Percentiles rank a stretch among this genome's conserved stretches.
phyloP scores from a whole-genome alignment of 2,329 filamentous ascomycete genomes.

The Berkeleyomyces basicola region DNA sequence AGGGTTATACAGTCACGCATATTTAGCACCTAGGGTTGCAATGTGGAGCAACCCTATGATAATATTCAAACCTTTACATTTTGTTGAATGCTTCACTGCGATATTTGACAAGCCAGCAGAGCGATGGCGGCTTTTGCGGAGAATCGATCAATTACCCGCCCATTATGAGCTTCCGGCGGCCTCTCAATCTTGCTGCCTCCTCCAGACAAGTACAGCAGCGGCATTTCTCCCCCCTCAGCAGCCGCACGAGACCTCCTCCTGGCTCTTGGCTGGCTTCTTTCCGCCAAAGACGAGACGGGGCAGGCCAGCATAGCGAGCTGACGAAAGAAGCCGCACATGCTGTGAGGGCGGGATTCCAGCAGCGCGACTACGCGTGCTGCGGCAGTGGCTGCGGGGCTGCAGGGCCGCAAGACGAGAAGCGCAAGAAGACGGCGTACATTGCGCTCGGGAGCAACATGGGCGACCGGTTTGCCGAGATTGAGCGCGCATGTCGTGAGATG shows the following conservation, averaged over 20 bases:
- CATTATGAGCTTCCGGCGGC: not conserved
- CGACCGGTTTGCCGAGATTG: slow-evolving; percentile 69
- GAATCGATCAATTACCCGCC: not conserved
- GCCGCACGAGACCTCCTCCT: not conserved
- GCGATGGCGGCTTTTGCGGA: not conserved
- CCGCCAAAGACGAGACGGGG: not conserved
- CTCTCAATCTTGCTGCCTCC: not conserved
- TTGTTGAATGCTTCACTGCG: too few species aligned
- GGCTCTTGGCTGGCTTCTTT: not conserved
- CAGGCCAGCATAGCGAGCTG: not conserved
- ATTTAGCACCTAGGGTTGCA: not conserved
- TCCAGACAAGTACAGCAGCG: not conserved
- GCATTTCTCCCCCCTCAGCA: not conserved
- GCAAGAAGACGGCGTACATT: slow-evolving; percentile 48
- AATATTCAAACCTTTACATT: too few species aligned
- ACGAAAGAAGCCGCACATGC: not conserved
- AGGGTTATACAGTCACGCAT: not conserved
- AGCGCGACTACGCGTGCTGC: slow-evolving; percentile 10
- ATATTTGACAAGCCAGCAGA: not conserved
- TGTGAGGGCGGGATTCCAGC: not conserved
- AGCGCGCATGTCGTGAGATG: slow-evolving; percentile 67
- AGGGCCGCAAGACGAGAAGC: slow-evolving; percentile 16
- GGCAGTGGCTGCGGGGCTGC: slow-evolving; percentile 23
- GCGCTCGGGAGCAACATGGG: slow-evolving; percentile 88
- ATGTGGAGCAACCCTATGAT: too few species aligned